Evolutionary conservation across 495 filamentous ascomycete species (phyloP), one percentile per base, ranked within the genome.

Genomic region (Podospora pseudoanserina): DNA sequence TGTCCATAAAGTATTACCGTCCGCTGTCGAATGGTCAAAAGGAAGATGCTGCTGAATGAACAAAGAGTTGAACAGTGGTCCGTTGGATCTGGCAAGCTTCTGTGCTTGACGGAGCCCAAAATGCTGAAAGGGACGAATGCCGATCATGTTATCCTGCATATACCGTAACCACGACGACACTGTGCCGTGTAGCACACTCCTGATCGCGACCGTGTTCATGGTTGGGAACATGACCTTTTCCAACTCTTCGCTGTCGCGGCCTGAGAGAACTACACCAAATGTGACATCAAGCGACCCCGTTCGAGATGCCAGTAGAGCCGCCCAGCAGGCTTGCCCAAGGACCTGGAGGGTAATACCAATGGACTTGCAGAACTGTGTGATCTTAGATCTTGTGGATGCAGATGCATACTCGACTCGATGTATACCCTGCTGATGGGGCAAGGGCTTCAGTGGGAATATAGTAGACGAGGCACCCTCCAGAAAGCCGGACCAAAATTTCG

Each of bases 141-240:
- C 77, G 16, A 83, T 81, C 70, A 82, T 81, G 39, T 87, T 86
- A 5, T 86, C 80, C 69, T 92, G 90, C 75, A 89, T 84, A 72
- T 91, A 89, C 27, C 75, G 75, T 39, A 92, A 77, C 84, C 91
- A 89, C 20, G 87, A 84, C 7, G 66, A 68, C 4, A 84, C 75
- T 0, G 77, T 83, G 20, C 91, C 91, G 69, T 92, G 88, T 13
- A 92, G 72, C 4, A 91, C 78, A 15, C 83, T 79, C 15, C 91
- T 80, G 1, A 92, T 78, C 0, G 87, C 83, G 0, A 93, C 85
- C 0, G 91, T 93, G 70, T 91, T 93, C 89, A 93, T 93, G 4
- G 88, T 87, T 7, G 91, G 91, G 70, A 93, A 93, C 71, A 91
- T 79, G n/a, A 91, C 73, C 19, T 83, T 75, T 30, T 86, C 80